These are phyloP conservation scores for Ganoderma resinaceum DNA, from an alignment of 1,284 basidiomycete species.

Conservation along the genomic window DNA sequence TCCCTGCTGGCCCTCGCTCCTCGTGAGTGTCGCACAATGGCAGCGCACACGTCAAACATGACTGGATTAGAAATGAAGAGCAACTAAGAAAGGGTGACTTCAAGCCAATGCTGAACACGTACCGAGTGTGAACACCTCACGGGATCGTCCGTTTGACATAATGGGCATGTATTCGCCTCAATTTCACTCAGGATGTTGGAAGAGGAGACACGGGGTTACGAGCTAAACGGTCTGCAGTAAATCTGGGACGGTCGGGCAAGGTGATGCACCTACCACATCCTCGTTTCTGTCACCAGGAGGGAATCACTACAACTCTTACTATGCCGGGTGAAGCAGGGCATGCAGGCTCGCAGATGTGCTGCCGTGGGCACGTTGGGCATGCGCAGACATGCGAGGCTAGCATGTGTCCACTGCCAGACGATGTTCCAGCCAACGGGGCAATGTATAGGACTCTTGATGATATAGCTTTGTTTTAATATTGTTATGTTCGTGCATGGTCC, in stretches of 20 bases:
- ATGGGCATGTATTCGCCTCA: neutral
- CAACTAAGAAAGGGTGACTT: neutral
- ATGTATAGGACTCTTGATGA: too few relatives aligned
- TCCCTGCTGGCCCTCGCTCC: neutral
- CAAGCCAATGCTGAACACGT: neutral
- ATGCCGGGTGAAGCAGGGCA: too few relatives aligned
- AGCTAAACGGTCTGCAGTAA: neutral
- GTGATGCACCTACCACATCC: neutral
- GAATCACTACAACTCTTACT: neutral
- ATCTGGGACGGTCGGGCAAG: neutral
- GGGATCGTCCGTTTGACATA: neutral
- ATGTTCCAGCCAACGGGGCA: too few relatives aligned
- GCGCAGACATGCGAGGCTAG: too few relatives aligned
- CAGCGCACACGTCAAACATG: neutral
- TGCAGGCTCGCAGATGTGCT: too few relatives aligned
- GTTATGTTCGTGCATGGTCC: too few relatives aligned
- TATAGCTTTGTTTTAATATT: too few relatives aligned
- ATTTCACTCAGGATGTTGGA: neutral
- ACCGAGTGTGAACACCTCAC: neutral
- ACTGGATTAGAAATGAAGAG: neutral
- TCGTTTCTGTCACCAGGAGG: neutral
- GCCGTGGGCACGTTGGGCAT: too few relatives aligned
- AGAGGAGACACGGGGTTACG: neutral
- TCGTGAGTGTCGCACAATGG: neutral
- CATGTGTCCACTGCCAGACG: too few relatives aligned